Evolutionary conservation across 805 yeast genomes (phyloP).

Genomic region (Cyberlindnera suaveolens): DNA sequence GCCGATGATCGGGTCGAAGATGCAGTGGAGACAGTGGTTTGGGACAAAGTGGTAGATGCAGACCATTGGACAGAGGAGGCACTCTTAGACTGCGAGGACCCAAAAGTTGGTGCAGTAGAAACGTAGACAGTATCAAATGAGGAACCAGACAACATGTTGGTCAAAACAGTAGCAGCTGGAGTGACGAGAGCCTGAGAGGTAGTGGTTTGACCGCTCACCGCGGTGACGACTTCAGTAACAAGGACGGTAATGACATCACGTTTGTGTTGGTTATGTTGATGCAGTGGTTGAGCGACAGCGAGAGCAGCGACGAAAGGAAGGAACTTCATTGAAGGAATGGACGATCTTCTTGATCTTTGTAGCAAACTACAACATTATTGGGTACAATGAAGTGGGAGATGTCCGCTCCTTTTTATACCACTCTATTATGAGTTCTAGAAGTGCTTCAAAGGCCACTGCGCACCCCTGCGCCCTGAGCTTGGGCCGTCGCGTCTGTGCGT

Average conservation of each 20-base stretch:
- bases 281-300: conserved; percentile 21
- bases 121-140: conserved; percentile 2
- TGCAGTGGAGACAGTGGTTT: conserved; percentile 11
- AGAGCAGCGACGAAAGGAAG: conserved; percentile 5
- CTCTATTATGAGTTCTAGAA: too few species aligned
- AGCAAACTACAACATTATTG: too few species aligned
- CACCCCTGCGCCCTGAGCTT: too few species aligned
- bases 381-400: too few species aligned
- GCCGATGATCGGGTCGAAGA: conserved; percentile 11
- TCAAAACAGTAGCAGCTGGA: conserved; percentile 3
- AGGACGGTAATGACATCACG: conserved; percentile 39
- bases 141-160: conserved; percentile 9
- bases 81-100: too few species aligned
- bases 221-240: conserved; percentile 24
- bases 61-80: not conserved
- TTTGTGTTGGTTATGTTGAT: conserved; percentile 42
- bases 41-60: not conserved
- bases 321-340: conserved; percentile 8
- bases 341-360: not conserved
- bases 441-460: too few species aligned
- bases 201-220: conserved; percentile 5
- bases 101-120: not conserved
- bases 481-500: too few species aligned
- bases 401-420: too few species aligned
- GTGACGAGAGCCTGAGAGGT: conserved; percentile 7